Evolutionary conservation across 257 asterid genomes (phyloP).

Genomic region (Eucommia ulmoides): DNA sequence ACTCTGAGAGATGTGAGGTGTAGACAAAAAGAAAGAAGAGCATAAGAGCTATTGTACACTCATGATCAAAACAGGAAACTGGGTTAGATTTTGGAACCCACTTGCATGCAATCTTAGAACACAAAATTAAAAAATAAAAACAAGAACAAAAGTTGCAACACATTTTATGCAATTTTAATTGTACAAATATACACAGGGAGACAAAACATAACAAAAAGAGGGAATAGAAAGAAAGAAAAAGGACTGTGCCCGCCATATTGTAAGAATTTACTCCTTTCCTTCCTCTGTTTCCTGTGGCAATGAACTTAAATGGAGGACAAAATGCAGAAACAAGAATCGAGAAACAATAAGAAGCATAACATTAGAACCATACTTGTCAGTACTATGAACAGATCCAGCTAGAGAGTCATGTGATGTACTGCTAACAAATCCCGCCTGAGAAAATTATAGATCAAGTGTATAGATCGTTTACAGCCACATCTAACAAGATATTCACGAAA

Average conservation of each 20-base stretch:
- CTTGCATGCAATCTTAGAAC: not conserved
- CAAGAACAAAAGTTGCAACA: not conserved
- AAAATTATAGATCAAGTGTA: conserved; percentile 10
- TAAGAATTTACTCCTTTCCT: no score
- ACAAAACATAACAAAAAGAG: not conserved
- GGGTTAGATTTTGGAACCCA: not conserved
- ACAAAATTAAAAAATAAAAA: not conserved
- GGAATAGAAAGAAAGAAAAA: not conserved
- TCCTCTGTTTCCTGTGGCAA: no score
- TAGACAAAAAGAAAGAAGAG: not conserved
- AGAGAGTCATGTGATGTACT: conserved; percentile 51
- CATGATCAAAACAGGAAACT: not conserved
- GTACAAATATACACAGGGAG: not conserved
- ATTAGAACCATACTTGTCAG: conserved; percentile 43
- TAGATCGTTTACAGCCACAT: not conserved
- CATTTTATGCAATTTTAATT: not conserved
- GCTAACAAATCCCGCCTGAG: conserved; percentile 72
- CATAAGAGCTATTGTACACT: not conserved
- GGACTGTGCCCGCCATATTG: no score
- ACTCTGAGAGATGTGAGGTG: conserved; percentile 29
- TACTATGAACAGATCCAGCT: conserved; percentile 42
- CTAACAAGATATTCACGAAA: not conserved
- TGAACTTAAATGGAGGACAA: no score
- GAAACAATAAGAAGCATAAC: not conserved
- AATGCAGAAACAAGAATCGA: not conserved